These are phyloP conservation scores for Ligustrum vulgare DNA, from an alignment of 257 asterid genomes.

Conservation along the genomic window DNA sequence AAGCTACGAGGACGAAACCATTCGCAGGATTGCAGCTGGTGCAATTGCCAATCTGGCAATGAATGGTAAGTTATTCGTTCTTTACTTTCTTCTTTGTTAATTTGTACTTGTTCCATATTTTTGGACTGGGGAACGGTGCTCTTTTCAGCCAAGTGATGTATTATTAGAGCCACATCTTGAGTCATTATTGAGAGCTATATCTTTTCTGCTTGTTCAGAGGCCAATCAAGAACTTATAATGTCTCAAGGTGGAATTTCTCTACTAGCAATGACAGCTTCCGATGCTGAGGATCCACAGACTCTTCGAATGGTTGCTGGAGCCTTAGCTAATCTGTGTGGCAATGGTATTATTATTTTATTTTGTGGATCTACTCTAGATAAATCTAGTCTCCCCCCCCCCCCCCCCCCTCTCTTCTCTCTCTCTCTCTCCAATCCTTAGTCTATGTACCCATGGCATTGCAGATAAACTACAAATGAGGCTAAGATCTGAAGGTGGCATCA, in stretches of 20 bases:
- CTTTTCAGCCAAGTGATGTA: conserved; percentile 9
- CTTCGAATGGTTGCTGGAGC: conserved; percentile 99
- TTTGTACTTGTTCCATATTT: conserved; percentile 12
- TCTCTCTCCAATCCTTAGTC: conserved; percentile 12
- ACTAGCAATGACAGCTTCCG: conserved; percentile 84
- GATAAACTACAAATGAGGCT: conserved; percentile 92
- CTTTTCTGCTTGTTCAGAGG: conserved; percentile 50
- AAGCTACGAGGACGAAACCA: conserved; percentile 89
- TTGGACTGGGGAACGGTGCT: background rate
- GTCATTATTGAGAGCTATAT: conserved; percentile 9
- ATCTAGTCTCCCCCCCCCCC: background rate
- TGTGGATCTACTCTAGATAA: conserved; percentile 11
- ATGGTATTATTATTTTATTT: conserved; percentile 53
- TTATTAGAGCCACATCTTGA: conserved; percentile 13
- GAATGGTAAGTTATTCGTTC: conserved; percentile 60
- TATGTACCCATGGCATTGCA: conserved; percentile 28
- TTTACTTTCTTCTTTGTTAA: conserved; percentile 13
- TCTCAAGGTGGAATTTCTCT: conserved; percentile 88
- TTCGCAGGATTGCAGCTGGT: conserved; percentile 98
- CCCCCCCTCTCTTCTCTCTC: no score
- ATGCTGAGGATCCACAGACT: conserved; percentile 99
- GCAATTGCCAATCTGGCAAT: conserved; percentile 99
- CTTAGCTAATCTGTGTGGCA: conserved; percentile 95
- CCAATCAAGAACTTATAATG: conserved; percentile 97
- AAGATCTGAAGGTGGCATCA: conserved; percentile 97